Evolutionary conservation across 768 basidiomycete species (phyloP).

Genomic region (Sarcodon sp.): DNA sequence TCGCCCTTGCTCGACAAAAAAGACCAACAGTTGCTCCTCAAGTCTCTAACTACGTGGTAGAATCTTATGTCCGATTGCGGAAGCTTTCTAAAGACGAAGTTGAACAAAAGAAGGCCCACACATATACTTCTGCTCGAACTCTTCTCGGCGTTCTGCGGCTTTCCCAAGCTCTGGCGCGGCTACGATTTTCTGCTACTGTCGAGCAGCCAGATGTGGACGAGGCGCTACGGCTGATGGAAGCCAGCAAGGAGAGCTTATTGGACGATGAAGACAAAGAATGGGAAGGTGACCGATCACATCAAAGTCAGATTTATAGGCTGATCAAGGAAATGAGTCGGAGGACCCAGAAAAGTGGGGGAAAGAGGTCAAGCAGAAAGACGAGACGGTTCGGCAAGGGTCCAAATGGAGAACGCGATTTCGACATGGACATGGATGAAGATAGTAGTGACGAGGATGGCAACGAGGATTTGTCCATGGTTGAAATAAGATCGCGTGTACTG

Average conservation of each 20-base stretch:
- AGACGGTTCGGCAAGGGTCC: constrained; percentile 58
- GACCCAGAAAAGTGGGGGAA: constrained; percentile 17
- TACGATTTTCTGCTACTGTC: constrained; percentile 75
- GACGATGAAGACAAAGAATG: constrained; percentile 64
- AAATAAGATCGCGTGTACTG: constrained; percentile 77
- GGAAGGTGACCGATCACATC: constrained; percentile 64
- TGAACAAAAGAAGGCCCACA: constrained; percentile 75
- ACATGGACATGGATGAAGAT: constrained; percentile 42
- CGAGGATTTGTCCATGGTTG: constrained; percentile 70
- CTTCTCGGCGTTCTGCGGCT: constrained; percentile 90
- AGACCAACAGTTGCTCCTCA: constrained; percentile 83
- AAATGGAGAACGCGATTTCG: constrained; percentile 57
- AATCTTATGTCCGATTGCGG: constrained; percentile 90
- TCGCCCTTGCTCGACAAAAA: constrained; percentile 78
- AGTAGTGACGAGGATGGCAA: constrained; percentile 32
- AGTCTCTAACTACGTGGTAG: constrained; percentile 89
- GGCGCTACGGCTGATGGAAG: constrained; percentile 93
- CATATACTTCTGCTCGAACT: constrained; percentile 93
- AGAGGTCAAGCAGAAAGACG: constrained; percentile 25
- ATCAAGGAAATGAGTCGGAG: constrained; percentile 71
- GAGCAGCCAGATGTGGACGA: constrained; percentile 88
- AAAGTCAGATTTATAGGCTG: constrained; percentile 80
- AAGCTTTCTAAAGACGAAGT: constrained; percentile 89
- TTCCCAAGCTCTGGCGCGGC: constrained; percentile 86
- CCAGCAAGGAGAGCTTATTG: constrained; percentile 82